Evolutionary conservation across 768 basidiomycete species (phyloP).

Genomic region (Tylopilus vinaceipallidus): DNA sequence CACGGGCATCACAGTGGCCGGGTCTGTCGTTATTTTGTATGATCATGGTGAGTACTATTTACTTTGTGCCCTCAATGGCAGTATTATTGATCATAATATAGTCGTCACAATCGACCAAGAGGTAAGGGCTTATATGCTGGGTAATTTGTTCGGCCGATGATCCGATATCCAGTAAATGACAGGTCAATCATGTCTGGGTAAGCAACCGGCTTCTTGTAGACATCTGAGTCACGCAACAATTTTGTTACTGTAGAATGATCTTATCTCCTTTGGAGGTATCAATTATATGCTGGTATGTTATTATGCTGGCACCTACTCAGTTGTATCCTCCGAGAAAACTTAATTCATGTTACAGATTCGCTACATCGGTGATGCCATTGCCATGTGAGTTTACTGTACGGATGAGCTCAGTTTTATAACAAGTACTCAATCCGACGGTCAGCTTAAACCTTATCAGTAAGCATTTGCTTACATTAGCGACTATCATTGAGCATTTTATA

Average conservation of each 20-base stretch:
- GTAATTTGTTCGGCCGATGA: background rate
- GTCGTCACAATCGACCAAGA: constrained; percentile 6
- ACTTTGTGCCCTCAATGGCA: background rate
- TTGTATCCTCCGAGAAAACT: background rate
- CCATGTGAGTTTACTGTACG: constrained; percentile 9
- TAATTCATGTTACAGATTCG: constrained; percentile 4
- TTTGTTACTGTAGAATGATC: constrained; percentile 3
- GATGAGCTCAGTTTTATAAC: background rate
- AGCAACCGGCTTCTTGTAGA: background rate
- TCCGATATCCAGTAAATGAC: no score
- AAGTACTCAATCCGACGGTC: background rate
- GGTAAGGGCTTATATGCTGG: background rate
- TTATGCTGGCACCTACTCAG: background rate
- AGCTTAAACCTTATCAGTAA: constrained; percentile 18
- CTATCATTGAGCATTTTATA: background rate
- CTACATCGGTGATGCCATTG: constrained; percentile 10
- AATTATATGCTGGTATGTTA: constrained; percentile 5
- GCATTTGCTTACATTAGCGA: background rate
- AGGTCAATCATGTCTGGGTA: background rate
- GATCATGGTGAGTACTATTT: constrained; percentile 13
- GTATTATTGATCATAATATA: background rate
- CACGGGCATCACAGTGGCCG: no score
- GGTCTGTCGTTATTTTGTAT: constrained; percentile 12
- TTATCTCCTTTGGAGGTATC: constrained; percentile 15
- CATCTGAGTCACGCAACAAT: background rate